phyloP scores from a whole-genome alignment of 2,329 filamentous ascomycete genomes.

The Penicillium sp. region DNA sequence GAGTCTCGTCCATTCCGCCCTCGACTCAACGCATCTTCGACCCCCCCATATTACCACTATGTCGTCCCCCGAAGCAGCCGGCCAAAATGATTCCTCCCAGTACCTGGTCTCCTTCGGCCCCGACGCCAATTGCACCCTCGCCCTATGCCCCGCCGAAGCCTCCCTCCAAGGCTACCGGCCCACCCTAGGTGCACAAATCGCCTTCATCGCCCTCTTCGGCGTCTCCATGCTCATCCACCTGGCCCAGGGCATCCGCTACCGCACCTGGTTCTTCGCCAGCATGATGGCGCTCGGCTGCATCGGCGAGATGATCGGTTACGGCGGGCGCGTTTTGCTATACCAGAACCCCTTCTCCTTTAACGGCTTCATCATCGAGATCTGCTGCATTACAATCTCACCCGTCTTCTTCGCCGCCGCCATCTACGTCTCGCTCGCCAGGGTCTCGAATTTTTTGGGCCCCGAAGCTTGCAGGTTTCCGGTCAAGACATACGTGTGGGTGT shows the following conservation, averaged over 20 bases:
- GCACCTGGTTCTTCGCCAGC: constrained; percentile 45
- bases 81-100: constrained; percentile 2
- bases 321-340: constrained; percentile 59
- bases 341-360: constrained; percentile 59
- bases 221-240: constrained; percentile 42
- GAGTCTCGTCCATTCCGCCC: too few species aligned
- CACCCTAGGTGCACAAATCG: constrained; percentile 41
- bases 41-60: background rate
- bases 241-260: constrained; percentile 37
- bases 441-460: constrained; percentile 41
- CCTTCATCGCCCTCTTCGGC: constrained; percentile 47
- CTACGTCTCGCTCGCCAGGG: constrained; percentile 61
- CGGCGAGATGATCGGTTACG: constrained; percentile 63
- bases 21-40: too few species aligned
- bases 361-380: constrained; percentile 66
- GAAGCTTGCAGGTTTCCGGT: constrained; percentile 44
- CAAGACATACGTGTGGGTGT: constrained; percentile 37
- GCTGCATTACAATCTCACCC: constrained; percentile 6
- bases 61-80: background rate
- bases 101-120: constrained; percentile 18
- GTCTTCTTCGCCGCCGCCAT: constrained; percentile 59
- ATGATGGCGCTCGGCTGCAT: constrained; percentile 59
- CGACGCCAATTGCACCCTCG: constrained; percentile 35
- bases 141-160: constrained; percentile 39
- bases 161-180: constrained; percentile 49